These are phyloP conservation scores for Glycyrrhiza uralensis DNA, from an alignment of 306 rosid genomes.

Conservation along the genomic window DNA sequence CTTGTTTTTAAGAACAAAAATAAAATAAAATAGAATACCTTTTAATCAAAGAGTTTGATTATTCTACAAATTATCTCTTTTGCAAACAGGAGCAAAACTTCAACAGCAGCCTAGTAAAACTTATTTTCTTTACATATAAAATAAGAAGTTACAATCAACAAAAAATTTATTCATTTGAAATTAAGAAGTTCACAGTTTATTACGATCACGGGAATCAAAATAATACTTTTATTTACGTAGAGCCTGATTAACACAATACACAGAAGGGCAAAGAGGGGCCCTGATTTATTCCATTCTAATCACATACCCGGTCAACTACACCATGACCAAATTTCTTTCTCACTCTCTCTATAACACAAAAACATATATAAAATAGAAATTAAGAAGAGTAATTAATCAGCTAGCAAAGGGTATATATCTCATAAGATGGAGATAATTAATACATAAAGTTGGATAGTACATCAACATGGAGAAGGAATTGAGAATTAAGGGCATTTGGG, in stretches of 20 bases:
- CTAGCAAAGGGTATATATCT: constrained; percentile 18
- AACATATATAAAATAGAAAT: too few species aligned
- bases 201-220: neutral
- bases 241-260: neutral
- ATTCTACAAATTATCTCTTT: too few species aligned
- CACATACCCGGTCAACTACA: neutral
- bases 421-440: neutral
- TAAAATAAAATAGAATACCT: too few species aligned
- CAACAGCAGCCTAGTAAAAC: too few species aligned
- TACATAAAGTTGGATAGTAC: neutral
- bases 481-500: constrained; percentile 72
- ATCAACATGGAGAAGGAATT: neutral
- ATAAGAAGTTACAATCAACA: too few species aligned
- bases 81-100: too few species aligned
- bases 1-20: too few species aligned
- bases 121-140: too few species aligned
- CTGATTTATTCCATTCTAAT: constrained; percentile 20
- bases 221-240: neutral
- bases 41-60: too few species aligned
- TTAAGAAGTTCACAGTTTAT: neutral
- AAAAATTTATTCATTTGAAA: neutral
- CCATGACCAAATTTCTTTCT: neutral
- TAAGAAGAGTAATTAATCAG: neutral
- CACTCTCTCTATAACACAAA: neutral
- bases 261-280: neutral